Evolutionary conservation across 768 basidiomycete species (phyloP), one percentile per base, ranked within the genome.

Genomic region (Mycena haematopus): DNA sequence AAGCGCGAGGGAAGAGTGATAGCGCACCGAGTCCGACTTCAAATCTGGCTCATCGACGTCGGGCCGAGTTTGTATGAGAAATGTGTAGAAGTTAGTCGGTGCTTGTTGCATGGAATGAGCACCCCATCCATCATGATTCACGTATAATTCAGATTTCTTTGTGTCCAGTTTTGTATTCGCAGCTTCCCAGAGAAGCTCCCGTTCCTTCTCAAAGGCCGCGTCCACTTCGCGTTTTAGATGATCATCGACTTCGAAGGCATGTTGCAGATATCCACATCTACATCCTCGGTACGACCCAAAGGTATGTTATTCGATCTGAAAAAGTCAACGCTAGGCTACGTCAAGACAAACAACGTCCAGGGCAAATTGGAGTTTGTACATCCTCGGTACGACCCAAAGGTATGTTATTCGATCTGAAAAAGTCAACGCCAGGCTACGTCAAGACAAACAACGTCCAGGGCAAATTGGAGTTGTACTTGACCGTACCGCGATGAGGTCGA

Each of bases 121-220:
- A 44, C 56, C 86, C 50, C 71, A 91, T 90, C 92, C 91, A 75
- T 87, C 79, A 55, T 91, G 89, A 47, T 89, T 86, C 33, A 92
- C 83, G 71, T 89, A 93, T n/a, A 89, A 67, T 57, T 83, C 76
- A 19, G 81, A 78, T 63, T 81, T 78, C 14, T 73, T 51, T 63
- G 72, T 66, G 46, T 72, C 63, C 4, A 69, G 60, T 57, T 77
- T 78, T 62, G 72, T 73, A 52, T 70, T 74, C 44, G 80, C 80
- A 15, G 76, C 79, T 47, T 86, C 86, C 14, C 88, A 65, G 5
- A 91, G 68, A 63, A 81, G 85, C 50, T 82, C 88, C 68, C 93
- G 91, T 67, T 93, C 92, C 69, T 90, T 91, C 76, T 90, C 90
- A 57, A 94, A 92, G 58, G 93, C 88, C 6, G 75, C 76, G 64